Conservation (phyloP, 257 asterid genomes). For the Ilex aquifolium region DNA sequence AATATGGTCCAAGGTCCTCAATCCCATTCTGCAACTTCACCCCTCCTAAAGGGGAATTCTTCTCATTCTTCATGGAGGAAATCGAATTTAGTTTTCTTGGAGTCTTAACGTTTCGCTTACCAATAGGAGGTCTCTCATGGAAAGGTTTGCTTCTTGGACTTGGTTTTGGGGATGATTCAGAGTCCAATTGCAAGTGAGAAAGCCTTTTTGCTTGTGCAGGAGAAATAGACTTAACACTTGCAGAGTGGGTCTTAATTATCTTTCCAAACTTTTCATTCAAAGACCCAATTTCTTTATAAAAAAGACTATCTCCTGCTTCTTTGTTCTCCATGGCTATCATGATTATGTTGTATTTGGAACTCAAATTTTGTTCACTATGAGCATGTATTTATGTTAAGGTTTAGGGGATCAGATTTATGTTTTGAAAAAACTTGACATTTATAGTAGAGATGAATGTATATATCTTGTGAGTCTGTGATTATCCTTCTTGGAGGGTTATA, state of each 20-base stretch:
- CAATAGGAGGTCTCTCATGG: constrained; percentile 55
- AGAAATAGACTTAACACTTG: constrained; percentile 18
- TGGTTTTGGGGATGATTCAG: constrained; percentile 20
- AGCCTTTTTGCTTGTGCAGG: constrained; percentile 20
- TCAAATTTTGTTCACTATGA: too few relatives aligned
- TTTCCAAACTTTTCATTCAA: constrained; percentile 20
- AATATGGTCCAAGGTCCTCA: constrained; percentile 59
- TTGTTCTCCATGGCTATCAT: constrained; percentile 15
- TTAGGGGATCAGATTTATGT: too few relatives aligned
- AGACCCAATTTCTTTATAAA: constrained; percentile 1
- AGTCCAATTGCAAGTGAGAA: constrained; percentile 11
- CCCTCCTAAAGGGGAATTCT: constrained; percentile 27
- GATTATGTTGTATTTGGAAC: too few relatives aligned
- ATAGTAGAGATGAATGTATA: too few relatives aligned
- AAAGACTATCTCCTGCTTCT: constrained; percentile 8
- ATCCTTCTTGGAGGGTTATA: too few relatives aligned
- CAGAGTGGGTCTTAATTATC: constrained; percentile 9
- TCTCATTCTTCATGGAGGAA: constrained; percentile 39
- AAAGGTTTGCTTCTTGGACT: constrained; percentile 36
- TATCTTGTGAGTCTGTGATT: too few relatives aligned
- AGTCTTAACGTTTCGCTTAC: constrained; percentile 21
- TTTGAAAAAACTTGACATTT: too few relatives aligned
- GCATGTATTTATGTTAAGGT: too few relatives aligned
- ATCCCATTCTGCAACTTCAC: constrained; percentile 25
- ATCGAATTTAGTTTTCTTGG: constrained; percentile 28